These are phyloP conservation scores for Chaetomiaceae sp. DNA, from an alignment of 2,329 filamentous ascomycete species.

Conservation along the genomic window DNA sequence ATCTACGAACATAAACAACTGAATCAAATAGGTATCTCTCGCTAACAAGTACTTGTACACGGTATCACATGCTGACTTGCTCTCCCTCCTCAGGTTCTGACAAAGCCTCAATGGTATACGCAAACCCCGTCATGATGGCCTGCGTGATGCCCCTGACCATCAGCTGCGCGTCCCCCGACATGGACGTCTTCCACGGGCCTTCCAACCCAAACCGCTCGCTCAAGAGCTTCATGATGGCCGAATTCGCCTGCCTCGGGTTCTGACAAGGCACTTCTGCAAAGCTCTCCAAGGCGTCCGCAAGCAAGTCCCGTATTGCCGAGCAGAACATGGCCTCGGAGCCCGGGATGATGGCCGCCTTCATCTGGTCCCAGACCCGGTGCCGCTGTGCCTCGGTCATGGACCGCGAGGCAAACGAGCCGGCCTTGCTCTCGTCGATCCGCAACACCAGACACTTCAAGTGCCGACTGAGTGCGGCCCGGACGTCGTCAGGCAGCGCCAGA, in stretches of 20 bases:
- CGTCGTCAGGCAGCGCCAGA: conserved; percentile 21
- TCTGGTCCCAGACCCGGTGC: conserved; percentile 21
- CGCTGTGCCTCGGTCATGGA: conserved; percentile 21
- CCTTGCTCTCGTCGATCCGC: conserved; percentile 12
- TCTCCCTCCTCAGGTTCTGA: conserved; percentile 6
- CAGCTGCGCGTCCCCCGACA: conserved; percentile 18
- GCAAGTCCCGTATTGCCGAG: conserved; percentile 11
- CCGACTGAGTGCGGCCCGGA: conserved; percentile 13
- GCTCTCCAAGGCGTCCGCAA: conserved; percentile 18
- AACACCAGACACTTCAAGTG: conserved; percentile 21
- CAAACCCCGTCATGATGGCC: conserved; percentile 25
- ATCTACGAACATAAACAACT: no score
- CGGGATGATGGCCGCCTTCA: conserved; percentile 23
- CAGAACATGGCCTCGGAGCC: conserved; percentile 25
- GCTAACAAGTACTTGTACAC: no score
- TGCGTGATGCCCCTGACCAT: conserved; percentile 23
- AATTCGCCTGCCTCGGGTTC: conserved; percentile 15
- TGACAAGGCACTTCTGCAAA: conserved; percentile 21
- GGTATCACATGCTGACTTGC: no score
- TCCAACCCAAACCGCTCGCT: conserved; percentile 24
- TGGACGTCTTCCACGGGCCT: conserved; percentile 24
- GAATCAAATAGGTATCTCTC: no score
- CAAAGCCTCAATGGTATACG: conserved; percentile 20
- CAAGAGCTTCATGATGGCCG: conserved; percentile 16
- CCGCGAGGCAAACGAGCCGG: conserved; percentile 9